These are phyloP conservation scores for Chlamydomonas schloesseri DNA, from an alignment of 139 green algal species.

Conservation along the genomic window DNA sequence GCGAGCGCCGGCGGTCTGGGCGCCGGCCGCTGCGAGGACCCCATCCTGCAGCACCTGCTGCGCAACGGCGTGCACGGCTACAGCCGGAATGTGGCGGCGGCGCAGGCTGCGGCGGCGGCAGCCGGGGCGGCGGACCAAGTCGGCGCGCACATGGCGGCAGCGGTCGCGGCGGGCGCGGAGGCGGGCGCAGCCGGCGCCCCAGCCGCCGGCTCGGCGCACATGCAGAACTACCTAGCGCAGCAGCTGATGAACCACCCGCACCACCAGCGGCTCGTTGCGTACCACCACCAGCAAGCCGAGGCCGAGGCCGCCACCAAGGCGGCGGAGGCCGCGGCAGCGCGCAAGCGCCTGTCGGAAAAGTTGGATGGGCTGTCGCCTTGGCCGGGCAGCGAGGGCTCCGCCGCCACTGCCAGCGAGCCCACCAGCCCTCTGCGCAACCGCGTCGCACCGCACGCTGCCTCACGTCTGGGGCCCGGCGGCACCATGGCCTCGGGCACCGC, in stretches of 20 bases:
- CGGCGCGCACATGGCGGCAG: no score
- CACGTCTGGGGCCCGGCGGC: no score
- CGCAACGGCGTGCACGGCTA: constrained; percentile 15
- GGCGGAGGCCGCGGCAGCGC: no score
- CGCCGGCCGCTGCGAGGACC: neutral
- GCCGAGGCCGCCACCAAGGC: neutral
- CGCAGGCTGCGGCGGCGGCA: no score
- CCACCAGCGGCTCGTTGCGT: no score
- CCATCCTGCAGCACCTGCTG: neutral
- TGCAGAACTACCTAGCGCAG: neutral
- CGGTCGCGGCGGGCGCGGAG: no score
- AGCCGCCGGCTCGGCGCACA: neutral
- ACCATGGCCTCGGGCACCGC: no score
- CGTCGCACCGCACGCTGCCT: no score
- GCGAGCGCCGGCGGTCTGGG: neutral
- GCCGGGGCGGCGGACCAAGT: no score
- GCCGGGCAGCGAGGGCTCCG: no score
- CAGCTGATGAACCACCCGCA: neutral
- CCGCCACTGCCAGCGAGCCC: neutral
- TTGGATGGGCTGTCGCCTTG: no score
- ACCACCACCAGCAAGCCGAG: no score
- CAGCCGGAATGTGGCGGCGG: neutral
- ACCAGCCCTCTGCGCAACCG: neutral
- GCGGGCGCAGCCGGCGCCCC: neutral
- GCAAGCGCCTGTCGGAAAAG: neutral